Base-by-base conservation (phyloP, 2,329 filamentous ascomycete species). In the Moelleriella libera region DNA sequence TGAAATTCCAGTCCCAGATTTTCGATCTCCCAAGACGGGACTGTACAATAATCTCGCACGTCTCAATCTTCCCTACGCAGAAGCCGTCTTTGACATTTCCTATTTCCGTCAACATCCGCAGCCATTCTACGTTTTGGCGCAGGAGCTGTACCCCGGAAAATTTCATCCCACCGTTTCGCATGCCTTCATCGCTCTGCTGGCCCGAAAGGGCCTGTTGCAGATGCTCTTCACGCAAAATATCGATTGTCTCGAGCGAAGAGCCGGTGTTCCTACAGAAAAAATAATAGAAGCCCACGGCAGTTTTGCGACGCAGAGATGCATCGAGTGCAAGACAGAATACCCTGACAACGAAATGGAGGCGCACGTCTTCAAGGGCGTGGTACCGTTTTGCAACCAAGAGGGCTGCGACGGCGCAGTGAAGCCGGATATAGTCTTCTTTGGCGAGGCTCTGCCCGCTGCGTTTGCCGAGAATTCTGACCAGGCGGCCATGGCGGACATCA, bases 201-300 rank as follows among this genome's bases (percentile, higher is more conserved):
- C 89, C 49, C 71, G 81, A 50, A 95, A 94, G 66, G 80, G 78
- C 4, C 69, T 90, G 41, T 69, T 98, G 29, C 69, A 83, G 54
- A 92, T 88, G 70, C 77, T 92, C 47, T 98, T 97, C 64, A 96
- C 92, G 0, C 92, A 98, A 61, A 98, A 98, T 60, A 97, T 98
- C 55, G 92, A 98, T 67, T 95, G 88, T 58, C 74, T 98, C 10
- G 92, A 98, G 66, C 79, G 89, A 28, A 75, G 78, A 54, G 92
- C 90, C 10, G 92, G 92, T 30, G 81, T 98, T 1, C 85, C 88
- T 0, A 74, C 70, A 0, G 80, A 90, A 2, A 81, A 77, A 63
- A 89, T 98, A 45, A 74, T 98, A 32, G 90, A 97, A 65, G 92
- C 92, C 0, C 92, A 98, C 63, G 92, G 92, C 43, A 95, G 88